A percentile compares a stretch with the other conserved stretches of the same genome.
phyloP scores from a whole-genome alignment of 768 basidiomycete genomes.

The Pilatotrama ljubarskyi region DNA sequence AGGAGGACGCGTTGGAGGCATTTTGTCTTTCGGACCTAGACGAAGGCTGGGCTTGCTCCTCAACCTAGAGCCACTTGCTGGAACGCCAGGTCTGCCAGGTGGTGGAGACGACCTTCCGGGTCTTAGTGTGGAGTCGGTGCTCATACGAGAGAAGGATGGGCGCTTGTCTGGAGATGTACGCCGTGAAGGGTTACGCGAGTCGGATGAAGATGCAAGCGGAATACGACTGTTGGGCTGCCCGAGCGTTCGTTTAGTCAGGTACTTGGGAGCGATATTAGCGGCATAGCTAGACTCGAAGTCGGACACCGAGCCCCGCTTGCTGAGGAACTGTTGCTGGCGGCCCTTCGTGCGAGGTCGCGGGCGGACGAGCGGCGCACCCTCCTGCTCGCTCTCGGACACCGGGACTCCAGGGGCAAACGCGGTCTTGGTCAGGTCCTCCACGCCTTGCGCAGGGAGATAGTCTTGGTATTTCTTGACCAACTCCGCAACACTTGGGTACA shows the following conservation, averaged over 20 bases:
- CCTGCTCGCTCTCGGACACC: conserved; percentile 83
- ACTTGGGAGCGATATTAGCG: conserved; percentile 83
- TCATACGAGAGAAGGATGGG: conserved; percentile 23
- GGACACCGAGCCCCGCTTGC: conserved; percentile 63
- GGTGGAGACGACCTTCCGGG: conserved; percentile 40
- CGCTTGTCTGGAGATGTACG: conserved; percentile 77
- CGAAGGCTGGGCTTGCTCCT: conserved; percentile 40
- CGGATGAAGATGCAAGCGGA: conserved; percentile 47
- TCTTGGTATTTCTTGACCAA: conserved; percentile 82
- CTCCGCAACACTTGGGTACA: conserved; percentile 76
- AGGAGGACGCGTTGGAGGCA: conserved; percentile 41
- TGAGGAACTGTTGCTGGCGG: conserved; percentile 50
- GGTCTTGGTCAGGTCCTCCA: conserved; percentile 70
- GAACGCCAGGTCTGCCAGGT: conserved; percentile 36
- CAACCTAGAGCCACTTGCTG: conserved; percentile 33
- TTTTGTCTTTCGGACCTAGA: conserved; percentile 37
- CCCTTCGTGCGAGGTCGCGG: conserved; percentile 46
- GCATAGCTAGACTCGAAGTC: conserved; percentile 93
- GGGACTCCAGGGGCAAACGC: conserved; percentile 59
- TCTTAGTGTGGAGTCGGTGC: conserved; percentile 25
- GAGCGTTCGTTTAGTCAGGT: conserved; percentile 55
- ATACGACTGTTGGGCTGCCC: conserved; percentile 46
- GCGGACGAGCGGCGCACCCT: conserved; percentile 44
- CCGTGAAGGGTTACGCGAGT: conserved; percentile 64
- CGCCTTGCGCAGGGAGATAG: conserved; percentile 68